These are phyloP conservation scores for Entomortierella lignicola DNA, from an alignment of 192 early-diverging fungal species.

Conservation along the genomic window DNA sequence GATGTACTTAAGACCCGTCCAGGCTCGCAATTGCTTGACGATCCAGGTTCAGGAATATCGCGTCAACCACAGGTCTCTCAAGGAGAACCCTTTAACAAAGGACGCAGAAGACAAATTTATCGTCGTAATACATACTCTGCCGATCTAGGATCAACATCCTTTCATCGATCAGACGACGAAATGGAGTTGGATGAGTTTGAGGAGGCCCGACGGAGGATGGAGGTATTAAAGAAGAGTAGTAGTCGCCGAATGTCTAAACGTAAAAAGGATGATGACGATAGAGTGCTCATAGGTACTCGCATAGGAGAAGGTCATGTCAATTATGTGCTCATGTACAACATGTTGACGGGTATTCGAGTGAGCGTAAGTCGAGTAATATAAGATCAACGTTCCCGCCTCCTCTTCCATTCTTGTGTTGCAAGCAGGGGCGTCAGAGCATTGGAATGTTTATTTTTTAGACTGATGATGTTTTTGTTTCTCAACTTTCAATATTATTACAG, in stretches of 20 bases:
- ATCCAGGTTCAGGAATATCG: background rate
- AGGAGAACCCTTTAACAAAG: constrained; percentile 7
- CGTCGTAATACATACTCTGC: constrained; percentile 59
- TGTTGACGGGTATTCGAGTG: constrained; percentile 96
- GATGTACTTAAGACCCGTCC: background rate
- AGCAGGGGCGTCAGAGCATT: background rate
- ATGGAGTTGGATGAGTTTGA: constrained; percentile 61
- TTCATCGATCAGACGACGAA: constrained; percentile 53
- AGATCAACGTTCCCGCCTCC: background rate
- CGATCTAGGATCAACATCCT: constrained; percentile 52
- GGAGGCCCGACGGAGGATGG: constrained; percentile 50
- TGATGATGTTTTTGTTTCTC: background rate
- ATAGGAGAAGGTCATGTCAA: constrained; percentile 96
- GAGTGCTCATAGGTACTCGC: constrained; percentile 79
- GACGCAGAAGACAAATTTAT: constrained; percentile 29
- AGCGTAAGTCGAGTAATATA: constrained; percentile 64
- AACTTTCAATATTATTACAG: constrained; percentile 24
- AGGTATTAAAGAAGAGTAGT: constrained; percentile 47
- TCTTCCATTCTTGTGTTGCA: background rate
- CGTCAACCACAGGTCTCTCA: constrained; percentile 4
- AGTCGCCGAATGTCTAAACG: constrained; percentile 56
- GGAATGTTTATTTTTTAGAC: constrained; percentile 1
- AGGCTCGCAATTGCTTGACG: constrained; percentile 6
- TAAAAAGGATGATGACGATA: constrained; percentile 58
- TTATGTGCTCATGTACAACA: constrained; percentile 98